Evolutionary conservation across 495 filamentous ascomycete genomes (phyloP), one percentile per base, ranked within the genome.

Genomic region (Daldinia vernicosa): DNA sequence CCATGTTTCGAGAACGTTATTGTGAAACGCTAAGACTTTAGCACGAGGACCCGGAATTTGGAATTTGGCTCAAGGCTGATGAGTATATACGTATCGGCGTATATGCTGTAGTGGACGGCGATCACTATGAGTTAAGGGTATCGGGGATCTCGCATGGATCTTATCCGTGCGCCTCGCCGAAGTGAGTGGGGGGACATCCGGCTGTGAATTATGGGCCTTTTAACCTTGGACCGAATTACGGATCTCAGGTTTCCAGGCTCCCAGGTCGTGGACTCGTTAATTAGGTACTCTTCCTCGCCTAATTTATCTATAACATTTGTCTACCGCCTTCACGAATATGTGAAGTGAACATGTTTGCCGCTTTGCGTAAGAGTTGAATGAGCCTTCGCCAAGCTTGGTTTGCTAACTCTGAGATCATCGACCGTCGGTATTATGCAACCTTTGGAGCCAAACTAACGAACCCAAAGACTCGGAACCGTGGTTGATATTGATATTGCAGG

Each of bases 71-170:
- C 50, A 66, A 63, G 69, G 64, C 64, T 63, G 64, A 66, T 53
- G 37, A 67, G 58, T 64, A 57, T 28, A 14, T 27, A 28, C 8
- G 43, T 47, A 47, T 47, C 4, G 0, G 17, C 2, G 43, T 47
- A 24, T 22, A 24, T 47, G 5, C 11, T 11, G 43, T 45, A 45
- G 15, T 47, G 22, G 55, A 67, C 70, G 64, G 70, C 70, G 70
- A 72, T 45, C 64, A 72, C 27, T 52, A 35, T 30, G 51, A 54
- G 30, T 26, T 51, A 52, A 63, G 43, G 32, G 54, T 26, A 27
- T 72, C 70, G 70, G 70, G 70, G 70, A 72, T 72, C 70, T 72
- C 30, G 60, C 64, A 72, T 72, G 59, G 50, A 61, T 60, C 43
- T 55, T 56, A 45, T 60, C 70, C 70, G 64, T 72, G 70, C 70